A percentile compares a stretch with the other conserved stretches of the same genome.
phyloP scores from a whole-genome alignment of 257 asterid species.

The Osmanthus fragrans region DNA sequence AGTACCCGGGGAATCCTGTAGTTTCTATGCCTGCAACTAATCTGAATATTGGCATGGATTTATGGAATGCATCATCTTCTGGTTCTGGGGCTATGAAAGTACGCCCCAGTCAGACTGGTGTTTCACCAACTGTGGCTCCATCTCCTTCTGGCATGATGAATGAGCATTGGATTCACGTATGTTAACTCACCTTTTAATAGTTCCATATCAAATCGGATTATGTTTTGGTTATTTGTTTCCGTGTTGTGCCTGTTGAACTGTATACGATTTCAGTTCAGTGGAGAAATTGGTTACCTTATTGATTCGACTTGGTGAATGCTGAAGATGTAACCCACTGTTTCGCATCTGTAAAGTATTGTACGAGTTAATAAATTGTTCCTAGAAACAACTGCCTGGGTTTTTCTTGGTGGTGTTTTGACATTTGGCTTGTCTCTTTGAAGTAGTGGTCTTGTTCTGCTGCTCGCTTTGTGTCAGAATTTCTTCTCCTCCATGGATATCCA shows the following conservation, averaged over 20 bases:
- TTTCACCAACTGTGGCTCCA: conserved; percentile 48
- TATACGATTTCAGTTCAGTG: background rate
- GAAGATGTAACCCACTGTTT: background rate
- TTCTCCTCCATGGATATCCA: background rate
- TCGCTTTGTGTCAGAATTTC: background rate
- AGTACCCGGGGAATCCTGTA: conserved; percentile 74
- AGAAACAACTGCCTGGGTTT: background rate
- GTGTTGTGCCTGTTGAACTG: background rate
- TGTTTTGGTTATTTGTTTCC: background rate
- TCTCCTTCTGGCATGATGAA: conserved; percentile 60
- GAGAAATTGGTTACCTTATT: background rate
- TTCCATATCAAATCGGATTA: conserved; percentile 10
- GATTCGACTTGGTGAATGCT: conserved; percentile 3
- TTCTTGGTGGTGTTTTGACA: background rate
- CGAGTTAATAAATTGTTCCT: background rate
- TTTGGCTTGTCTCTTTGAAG: background rate
- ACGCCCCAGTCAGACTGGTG: conserved; percentile 57
- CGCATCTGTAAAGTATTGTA: background rate
- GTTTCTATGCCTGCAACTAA: conserved; percentile 66
- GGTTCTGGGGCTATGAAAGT: conserved; percentile 67
- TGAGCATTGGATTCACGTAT: conserved; percentile 88
- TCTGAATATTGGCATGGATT: conserved; percentile 86
- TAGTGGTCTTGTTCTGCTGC: background rate
- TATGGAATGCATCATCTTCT: conserved; percentile 79
- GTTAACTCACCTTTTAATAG: conserved; percentile 5